Evolutionary conservation across 1,284 basidiomycete genomes (phyloP), one percentile per base, ranked within the genome.

Genomic region (Volvariella volvacea): DNA sequence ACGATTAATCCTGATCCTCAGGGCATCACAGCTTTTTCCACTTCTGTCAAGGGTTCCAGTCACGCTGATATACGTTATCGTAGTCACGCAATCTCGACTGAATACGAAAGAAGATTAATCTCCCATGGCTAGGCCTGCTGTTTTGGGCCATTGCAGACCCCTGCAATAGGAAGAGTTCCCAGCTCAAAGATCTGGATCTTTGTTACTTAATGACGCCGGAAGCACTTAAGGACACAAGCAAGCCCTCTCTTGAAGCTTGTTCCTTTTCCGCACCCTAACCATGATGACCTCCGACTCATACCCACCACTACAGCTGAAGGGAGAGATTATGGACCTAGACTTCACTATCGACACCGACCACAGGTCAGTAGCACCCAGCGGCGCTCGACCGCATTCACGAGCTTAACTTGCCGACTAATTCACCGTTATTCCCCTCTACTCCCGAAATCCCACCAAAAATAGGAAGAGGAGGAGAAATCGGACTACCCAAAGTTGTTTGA

Each of bases 401-500:
- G 51, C 49, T 59, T 62, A 56, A 62, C 60, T 63, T 60, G 60
- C 65, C 67, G 66, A 65, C 63, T 66, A 62, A 68, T 66, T 69
- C 64, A 63, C 66, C 65, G 63, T 59, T 57, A 34, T 46, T 57
- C 63, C 59, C 59, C 60, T 64, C 63, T 64, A 66, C 62, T 41
- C 55, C 66, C 67, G 63, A 58, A 57, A 56, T 50, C 55, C 59
- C 56, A 57, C 66, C 66, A 64, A 67, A 68, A 67, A 66, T 65
- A 74, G 73, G 58, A 78, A 79, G 58, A 76, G 83, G 52, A 76
- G 90, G 58, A 76, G 90, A 57, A 93, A 94, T 68, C 74, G 91
- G 58, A 92, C 89, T 32, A 92, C 90, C 4, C 84, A 92, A 67
- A 71, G 68, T 56, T 94, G 90, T 61, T 73, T 94, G 46, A 92